Conservation (phyloP, 768 basidiomycete genomes). For the Mycena capillaripes region DNA sequence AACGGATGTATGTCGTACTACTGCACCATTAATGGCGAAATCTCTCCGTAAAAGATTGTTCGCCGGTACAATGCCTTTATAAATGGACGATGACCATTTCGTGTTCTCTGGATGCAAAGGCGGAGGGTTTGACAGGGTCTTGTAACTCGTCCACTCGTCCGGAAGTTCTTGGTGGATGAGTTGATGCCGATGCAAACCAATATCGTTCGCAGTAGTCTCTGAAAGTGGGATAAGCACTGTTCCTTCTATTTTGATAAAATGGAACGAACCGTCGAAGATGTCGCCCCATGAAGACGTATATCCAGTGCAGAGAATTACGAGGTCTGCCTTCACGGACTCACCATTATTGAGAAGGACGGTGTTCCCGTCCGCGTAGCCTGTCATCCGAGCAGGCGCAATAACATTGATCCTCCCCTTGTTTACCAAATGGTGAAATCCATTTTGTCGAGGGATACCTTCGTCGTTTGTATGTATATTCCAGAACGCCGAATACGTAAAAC, state of each 20-base stretch:
- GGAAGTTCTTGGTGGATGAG: conserved; percentile 33
- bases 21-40: conserved; percentile 74
- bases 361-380: conserved; percentile 48
- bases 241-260: neutral
- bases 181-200: conserved; percentile 63
- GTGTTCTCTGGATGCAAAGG: conserved; percentile 45
- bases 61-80: conserved; percentile 74
- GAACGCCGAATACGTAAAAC: conserved; percentile 46
- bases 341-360: conserved; percentile 62
- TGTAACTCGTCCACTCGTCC: conserved; percentile 54
- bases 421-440: conserved; percentile 66
- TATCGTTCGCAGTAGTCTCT: conserved; percentile 63
- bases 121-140: conserved; percentile 58
- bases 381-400: conserved; percentile 57
- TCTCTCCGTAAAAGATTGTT: conserved; percentile 67
- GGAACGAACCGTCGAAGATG: conserved; percentile 48
- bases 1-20: conserved; percentile 56
- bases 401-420: conserved; percentile 65
- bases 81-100: conserved; percentile 63
- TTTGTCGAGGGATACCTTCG: conserved; percentile 61
- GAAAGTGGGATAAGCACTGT: neutral
- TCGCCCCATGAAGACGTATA: conserved; percentile 69
- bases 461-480: conserved; percentile 62
- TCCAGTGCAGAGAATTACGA: conserved; percentile 71
- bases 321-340: conserved; percentile 55